phyloP scores from a whole-genome alignment of 2,329 filamentous ascomycete species.

The Aspergillus intermedius region DNA sequence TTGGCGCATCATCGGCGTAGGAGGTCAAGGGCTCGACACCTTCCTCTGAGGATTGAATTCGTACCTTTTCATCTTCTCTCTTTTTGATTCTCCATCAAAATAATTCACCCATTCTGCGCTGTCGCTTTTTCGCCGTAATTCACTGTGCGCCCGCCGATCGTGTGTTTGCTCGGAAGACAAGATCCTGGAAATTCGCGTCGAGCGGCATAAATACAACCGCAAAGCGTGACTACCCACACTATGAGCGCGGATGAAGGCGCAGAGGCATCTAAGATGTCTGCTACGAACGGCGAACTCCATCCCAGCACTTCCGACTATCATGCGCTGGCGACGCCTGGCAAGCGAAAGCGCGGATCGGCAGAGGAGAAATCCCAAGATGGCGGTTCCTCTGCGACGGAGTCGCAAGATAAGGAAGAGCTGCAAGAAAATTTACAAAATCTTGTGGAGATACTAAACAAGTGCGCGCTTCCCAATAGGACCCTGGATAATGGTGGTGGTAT shows the following conservation, averaged over 20 bases:
- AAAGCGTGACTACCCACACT: conserved; percentile 18
- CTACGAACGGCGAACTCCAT: conserved; percentile 30
- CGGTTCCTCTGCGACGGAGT: conserved; percentile 16
- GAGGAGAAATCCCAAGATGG: conserved; percentile 25
- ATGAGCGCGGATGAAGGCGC: conserved; percentile 36
- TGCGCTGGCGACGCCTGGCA: conserved; percentile 30
- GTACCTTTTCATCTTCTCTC: background rate
- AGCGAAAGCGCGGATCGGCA: conserved; percentile 36
- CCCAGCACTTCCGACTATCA: conserved; percentile 22
- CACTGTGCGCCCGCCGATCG: background rate
- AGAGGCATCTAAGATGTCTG: conserved; percentile 22
- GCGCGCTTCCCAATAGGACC: conserved; percentile 1
- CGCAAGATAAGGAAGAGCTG: conserved; percentile 25
- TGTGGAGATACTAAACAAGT: conserved; percentile 28
- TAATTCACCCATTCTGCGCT: background rate
- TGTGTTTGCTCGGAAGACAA: background rate
- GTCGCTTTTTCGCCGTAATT: background rate
- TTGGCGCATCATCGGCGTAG: conserved; percentile 21
- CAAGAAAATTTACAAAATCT: conserved; percentile 32
- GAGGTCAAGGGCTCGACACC: conserved; percentile 6
- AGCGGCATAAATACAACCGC: conserved; percentile 8
- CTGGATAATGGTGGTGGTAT: conserved; percentile 6
- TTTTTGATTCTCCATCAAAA: background rate
- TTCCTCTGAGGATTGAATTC: background rate
- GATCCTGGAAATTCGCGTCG: conserved; percentile 11